Percentiles rank a stretch among this genome's conserved stretches.
Evolutionary conservation across 1,139 yeast genomes (phyloP).

Genomic region (Candida frijolesensis): DNA sequence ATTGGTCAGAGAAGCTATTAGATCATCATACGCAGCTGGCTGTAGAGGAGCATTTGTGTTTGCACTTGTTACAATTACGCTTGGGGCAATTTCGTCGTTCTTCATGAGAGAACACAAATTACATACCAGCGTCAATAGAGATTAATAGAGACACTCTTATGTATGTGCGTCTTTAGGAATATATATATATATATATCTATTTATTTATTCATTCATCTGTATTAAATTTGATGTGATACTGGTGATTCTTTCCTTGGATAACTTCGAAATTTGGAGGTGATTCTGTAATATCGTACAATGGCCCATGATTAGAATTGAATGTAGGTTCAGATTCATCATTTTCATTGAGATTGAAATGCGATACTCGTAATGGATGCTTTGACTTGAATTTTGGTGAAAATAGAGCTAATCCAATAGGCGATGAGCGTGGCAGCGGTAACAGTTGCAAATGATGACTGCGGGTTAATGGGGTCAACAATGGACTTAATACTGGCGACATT

Average conservation of each 20-base stretch:
- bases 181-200: constrained; percentile 4
- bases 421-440: constrained; percentile 3
- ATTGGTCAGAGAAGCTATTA: constrained; percentile 46
- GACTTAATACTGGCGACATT: constrained; percentile 51
- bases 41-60: constrained; percentile 56
- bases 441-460: constrained; percentile 5
- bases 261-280: constrained; percentile 23
- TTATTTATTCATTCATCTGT: constrained; percentile 3
- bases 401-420: constrained; percentile 3
- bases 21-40: constrained; percentile 50
- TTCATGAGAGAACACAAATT: constrained; percentile 49
- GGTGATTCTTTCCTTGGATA: constrained; percentile 45
- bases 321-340: constrained; percentile 15
- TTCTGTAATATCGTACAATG: constrained; percentile 21
- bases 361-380: constrained; percentile 8
- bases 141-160: constrained; percentile 17
- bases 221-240: constrained; percentile 32
- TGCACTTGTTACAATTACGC: constrained; percentile 37
- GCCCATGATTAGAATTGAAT: constrained; percentile 25
- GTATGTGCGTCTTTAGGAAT: background rate
- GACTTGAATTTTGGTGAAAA: constrained; percentile 7
- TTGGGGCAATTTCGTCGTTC: constrained; percentile 40
- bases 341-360: constrained; percentile 21
- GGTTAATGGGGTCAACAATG: constrained; percentile 28
- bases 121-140: constrained; percentile 41